A percentile compares a stretch with the other conserved stretches of the same genome.
Evolutionary conservation across 257 asterid genomes (phyloP).

Genomic region (Asclepias syriaca): DNA sequence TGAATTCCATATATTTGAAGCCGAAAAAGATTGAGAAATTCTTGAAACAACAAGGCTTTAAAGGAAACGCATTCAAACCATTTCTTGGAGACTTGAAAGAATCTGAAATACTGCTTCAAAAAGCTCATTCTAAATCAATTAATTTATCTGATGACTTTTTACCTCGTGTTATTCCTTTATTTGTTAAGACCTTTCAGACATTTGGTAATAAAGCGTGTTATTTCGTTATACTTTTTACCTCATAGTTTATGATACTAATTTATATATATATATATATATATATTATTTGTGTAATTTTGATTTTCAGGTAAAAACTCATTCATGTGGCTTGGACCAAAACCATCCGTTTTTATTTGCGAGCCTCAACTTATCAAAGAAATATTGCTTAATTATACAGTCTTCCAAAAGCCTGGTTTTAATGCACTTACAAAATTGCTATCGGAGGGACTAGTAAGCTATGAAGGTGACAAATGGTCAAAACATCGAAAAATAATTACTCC

Average conservation of each 20-base stretch:
- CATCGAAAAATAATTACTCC: too few species aligned
- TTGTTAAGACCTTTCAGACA: conserved; percentile 23
- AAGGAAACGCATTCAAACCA: conserved; percentile 36
- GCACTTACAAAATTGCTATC: conserved; percentile 6
- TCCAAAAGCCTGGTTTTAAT: conserved; percentile 16
- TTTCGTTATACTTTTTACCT: too few species aligned
- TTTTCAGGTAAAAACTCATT: conserved; percentile 22
- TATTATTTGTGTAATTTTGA: too few species aligned
- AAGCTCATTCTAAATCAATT: conserved; percentile 47
- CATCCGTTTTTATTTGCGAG: conserved; percentile 16
- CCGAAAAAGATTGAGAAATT: not conserved
- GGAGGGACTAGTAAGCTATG: too few species aligned
- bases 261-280: too few species aligned
- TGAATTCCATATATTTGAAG: not conserved
- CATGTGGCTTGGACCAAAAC: conserved; percentile 22
- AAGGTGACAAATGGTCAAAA: too few species aligned
- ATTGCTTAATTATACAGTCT: conserved; percentile 8
- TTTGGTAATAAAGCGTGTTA: not conserved
- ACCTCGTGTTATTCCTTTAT: conserved; percentile 45
- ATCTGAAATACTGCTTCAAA: conserved; percentile 18
- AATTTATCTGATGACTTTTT: conserved; percentile 36
- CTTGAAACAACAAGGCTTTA: conserved; percentile 36
- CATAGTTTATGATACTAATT: too few species aligned
- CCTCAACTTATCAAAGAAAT: conserved; percentile 25
- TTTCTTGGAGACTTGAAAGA: conserved; percentile 21